These are phyloP conservation scores for Chalciporus piperatus DNA, from an alignment of 768 basidiomycete genomes.

Conservation along the genomic window DNA sequence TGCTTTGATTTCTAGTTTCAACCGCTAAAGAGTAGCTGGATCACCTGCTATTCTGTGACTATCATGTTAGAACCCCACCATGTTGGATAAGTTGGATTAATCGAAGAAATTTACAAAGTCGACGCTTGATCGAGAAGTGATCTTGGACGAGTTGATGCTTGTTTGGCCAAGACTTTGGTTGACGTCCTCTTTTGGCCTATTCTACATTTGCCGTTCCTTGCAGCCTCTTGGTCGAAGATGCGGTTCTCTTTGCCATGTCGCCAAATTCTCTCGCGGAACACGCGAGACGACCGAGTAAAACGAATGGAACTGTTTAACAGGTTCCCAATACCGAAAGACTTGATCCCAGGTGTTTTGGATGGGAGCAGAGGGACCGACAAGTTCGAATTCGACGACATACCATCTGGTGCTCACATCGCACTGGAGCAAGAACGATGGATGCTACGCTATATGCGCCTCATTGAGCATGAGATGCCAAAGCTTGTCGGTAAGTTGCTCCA, in stretches of 20 bases:
- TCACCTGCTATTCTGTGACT: neutral
- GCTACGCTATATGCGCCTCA: conserved; percentile 76
- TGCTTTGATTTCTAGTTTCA: conserved; percentile 70
- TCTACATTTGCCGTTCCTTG: no score
- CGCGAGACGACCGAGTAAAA: neutral
- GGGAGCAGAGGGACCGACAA: conserved; percentile 1
- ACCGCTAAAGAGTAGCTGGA: conserved; percentile 37
- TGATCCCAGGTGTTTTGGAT: conserved; percentile 9
- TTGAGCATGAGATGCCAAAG: conserved; percentile 86
- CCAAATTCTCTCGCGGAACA: conserved; percentile 7
- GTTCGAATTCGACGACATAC: conserved; percentile 53
- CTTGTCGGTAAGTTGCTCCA: conserved; percentile 62
- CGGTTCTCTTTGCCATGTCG: conserved; percentile 14
- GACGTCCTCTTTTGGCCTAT: neutral
- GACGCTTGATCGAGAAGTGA: neutral
- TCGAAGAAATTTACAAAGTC: no score
- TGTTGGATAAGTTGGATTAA: conserved; percentile 28
- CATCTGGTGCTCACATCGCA: conserved; percentile 67
- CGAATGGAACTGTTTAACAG: conserved; percentile 19
- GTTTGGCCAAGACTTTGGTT: conserved; percentile 17
- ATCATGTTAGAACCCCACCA: conserved; percentile 48
- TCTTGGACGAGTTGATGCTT: conserved; percentile 19
- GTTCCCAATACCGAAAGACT: conserved; percentile 40
- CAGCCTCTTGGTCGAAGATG: conserved; percentile 16
- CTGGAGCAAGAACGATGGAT: conserved; percentile 71